phyloP scores from a whole-genome alignment of 73 alveolate species.

The Paramecium sexaurelia region DNA sequence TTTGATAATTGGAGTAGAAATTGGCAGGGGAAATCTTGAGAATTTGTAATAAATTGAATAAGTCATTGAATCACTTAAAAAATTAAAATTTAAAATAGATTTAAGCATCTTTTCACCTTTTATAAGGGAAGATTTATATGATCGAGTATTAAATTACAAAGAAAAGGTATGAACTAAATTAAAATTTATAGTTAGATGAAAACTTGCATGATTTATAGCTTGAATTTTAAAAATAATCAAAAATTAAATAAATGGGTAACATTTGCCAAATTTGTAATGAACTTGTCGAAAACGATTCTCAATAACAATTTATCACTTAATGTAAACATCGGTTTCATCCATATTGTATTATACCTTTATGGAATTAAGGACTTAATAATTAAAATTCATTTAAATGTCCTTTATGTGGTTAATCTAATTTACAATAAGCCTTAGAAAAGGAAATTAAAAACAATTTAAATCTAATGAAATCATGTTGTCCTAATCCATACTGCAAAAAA shows the following conservation, averaged over 20 bases:
- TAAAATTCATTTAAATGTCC: neutral
- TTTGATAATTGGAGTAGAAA: neutral
- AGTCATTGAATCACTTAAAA: neutral
- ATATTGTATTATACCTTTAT: neutral
- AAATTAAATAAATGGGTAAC: neutral
- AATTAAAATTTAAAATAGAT: neutral
- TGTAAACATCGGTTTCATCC: neutral
- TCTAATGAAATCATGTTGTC: neutral
- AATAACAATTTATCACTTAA: neutral
- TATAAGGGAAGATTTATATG: neutral
- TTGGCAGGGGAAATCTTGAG: neutral
- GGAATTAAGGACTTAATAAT: neutral
- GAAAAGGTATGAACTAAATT: neutral
- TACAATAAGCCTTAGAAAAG: neutral
- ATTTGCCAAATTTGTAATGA: neutral
- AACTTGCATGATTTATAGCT: neutral
- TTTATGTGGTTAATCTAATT: neutral
- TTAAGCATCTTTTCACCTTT: neutral
- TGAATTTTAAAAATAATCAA: neutral
- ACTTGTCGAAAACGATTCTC: neutral
- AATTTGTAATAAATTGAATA: neutral
- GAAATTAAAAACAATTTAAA: neutral
- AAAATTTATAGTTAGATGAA: neutral
- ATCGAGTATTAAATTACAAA: neutral
- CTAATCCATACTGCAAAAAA: neutral